A percentile compares a stretch with the other conserved stretches of the same genome.
These are phyloP conservation scores for Amoeboaphelidium occidentale DNA, from an alignment of 371 early-diverging fungal species.

Conservation along the genomic window DNA sequence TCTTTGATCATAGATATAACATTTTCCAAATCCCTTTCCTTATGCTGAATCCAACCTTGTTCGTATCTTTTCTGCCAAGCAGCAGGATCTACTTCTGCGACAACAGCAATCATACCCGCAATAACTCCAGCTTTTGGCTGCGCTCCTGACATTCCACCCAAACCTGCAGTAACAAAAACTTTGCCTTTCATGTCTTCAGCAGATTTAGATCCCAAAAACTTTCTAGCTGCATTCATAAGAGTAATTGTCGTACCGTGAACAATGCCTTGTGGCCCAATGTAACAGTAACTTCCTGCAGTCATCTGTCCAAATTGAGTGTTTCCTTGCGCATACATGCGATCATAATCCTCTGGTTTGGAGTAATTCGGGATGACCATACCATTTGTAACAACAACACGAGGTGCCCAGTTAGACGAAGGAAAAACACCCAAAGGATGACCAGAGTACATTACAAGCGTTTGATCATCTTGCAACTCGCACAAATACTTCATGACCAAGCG, in stretches of 20 bases:
- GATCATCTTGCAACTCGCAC: slow-evolving; percentile 4
- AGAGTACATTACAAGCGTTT: slow-evolving; percentile 3
- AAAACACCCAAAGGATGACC: slow-evolving; percentile 5
- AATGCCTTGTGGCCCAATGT: slow-evolving; percentile 5
- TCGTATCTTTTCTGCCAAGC: slow-evolving; percentile 2
- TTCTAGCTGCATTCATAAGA: slow-evolving; percentile 3
- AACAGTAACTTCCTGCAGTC: slow-evolving; percentile 5
- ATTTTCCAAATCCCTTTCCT: background rate
- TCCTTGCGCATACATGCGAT: slow-evolving; percentile 1
- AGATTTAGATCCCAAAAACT: background rate
- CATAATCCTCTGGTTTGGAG: background rate
- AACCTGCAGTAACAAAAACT: slow-evolving; percentile 3
- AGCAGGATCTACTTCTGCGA: slow-evolving; percentile 3
- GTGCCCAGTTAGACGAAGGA: slow-evolving; percentile 1
- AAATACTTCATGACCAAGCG: slow-evolving; percentile 4
- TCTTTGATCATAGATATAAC: slow-evolving; percentile 1
- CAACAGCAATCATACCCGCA: slow-evolving; percentile 1
- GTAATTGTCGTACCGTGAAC: slow-evolving; percentile 4
- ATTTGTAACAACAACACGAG: slow-evolving; percentile 5
- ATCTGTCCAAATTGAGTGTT: slow-evolving; percentile 4
- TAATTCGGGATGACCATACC: slow-evolving; percentile 5
- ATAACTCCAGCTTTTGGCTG: slow-evolving; percentile 5
- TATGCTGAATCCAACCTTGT: slow-evolving; percentile 3
- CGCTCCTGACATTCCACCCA: slow-evolving; percentile 6
- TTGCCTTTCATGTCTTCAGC: slow-evolving; percentile 3